A percentile compares a stretch with the other conserved stretches of the same genome.
phyloP scores from a whole-genome alignment of 139 green algal genomes.

The Nannochloris sp. region DNA sequence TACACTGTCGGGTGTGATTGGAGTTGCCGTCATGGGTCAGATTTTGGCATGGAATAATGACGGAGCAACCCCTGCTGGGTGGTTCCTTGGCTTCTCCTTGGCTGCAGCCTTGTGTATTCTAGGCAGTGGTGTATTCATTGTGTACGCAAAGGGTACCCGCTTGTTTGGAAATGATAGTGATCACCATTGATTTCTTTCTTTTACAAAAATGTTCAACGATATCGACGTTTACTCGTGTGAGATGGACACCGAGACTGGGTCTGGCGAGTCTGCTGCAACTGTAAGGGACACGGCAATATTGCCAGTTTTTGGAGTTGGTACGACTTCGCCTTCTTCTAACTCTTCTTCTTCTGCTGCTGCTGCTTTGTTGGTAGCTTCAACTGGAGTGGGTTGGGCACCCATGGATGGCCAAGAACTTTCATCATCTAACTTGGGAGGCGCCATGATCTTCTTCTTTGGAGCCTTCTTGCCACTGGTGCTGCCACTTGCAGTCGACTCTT shows the following conservation, averaged over 20 bases:
- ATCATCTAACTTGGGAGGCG: conserved; percentile 22
- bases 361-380: background rate
- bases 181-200: background rate
- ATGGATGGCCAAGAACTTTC: conserved; percentile 26
- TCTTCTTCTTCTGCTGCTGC: background rate
- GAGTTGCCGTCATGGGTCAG: conserved; percentile 77
- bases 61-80: conserved; percentile 41
- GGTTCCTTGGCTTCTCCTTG: conserved; percentile 55
- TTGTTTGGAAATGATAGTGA: conserved; percentile 36
- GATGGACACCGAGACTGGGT: conserved; percentile 1
- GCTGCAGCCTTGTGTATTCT: conserved; percentile 44
- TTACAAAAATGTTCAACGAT: background rate
- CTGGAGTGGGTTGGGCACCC: conserved; percentile 5
- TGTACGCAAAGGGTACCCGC: conserved; percentile 55
- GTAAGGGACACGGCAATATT: conserved; percentile 2
- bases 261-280: background rate
- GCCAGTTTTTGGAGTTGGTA: background rate
- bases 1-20: conserved; percentile 78
- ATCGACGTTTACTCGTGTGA: background rate
- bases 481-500: background rate
- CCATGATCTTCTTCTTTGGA: background rate
- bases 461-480: conserved; percentile 4
- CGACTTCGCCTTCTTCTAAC: background rate
- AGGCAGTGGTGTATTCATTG: conserved; percentile 64
- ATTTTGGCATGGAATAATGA: conserved; percentile 68